Percentiles rank a stretch among this genome's conserved stretches.
Conservation (phyloP, 352 stramenopile genomes). For the Globisporangium nagaii region DNA sequence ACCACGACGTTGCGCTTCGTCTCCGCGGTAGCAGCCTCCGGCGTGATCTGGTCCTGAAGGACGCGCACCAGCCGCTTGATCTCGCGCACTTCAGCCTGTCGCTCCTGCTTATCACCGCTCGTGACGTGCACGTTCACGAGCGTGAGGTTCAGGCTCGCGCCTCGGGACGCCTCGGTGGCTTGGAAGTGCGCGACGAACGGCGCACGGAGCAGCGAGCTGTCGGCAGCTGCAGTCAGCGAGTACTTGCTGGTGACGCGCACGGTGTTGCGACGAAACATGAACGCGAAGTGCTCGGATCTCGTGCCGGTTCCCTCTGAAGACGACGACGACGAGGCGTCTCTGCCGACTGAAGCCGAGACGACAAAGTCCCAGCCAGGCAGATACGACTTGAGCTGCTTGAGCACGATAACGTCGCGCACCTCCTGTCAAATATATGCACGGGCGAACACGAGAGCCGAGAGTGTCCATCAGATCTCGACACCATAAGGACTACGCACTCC, state of each 20-base stretch:
- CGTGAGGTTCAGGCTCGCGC: conserved; percentile 32
- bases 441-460: too few relatives aligned
- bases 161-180: conserved; percentile 7
- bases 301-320: not conserved
- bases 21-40: not conserved
- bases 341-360: conserved; percentile 35
- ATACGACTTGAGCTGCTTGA: conserved; percentile 51
- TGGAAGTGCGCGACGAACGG: conserved; percentile 48
- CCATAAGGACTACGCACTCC: not conserved
- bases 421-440: conserved; percentile 19
- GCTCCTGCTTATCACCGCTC: conserved; percentile 25
- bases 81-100: conserved; percentile 26
- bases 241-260: conserved; percentile 23
- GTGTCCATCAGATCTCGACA: too few relatives aligned
- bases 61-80: conserved; percentile 25
- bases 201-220: conserved; percentile 20
- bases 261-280: conserved; percentile 38
- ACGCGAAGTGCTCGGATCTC: conserved; percentile 44
- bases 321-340: not conserved
- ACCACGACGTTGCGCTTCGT: conserved; percentile 30
- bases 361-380: conserved; percentile 56
- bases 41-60: conserved; percentile 7
- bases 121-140: conserved; percentile 51
- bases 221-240: conserved; percentile 10
- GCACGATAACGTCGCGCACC: conserved; percentile 52